Percentiles rank a stretch among this genome's conserved stretches.
These are phyloP conservation scores for Daedaleopsis sinensis DNA, from an alignment of 768 basidiomycete species.

Conservation along the genomic window DNA sequence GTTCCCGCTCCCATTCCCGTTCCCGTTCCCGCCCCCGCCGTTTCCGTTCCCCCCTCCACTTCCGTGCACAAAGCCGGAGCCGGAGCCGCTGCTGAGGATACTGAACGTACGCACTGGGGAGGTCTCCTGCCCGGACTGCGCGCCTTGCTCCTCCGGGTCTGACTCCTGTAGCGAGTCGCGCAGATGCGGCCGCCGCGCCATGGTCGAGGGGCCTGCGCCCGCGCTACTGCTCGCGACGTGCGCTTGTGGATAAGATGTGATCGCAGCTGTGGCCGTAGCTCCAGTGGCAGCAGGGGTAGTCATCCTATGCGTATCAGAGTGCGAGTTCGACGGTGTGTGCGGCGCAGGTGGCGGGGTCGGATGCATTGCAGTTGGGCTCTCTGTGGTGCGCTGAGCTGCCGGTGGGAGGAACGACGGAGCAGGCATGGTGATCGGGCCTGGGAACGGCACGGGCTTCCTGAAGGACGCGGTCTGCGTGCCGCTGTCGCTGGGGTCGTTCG, in stretches of 20 bases:
- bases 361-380: no score
- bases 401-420: background rate
- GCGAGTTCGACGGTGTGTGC: background rate
- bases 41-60: background rate
- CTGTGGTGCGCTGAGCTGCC: no score
- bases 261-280: no score
- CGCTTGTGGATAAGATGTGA: background rate
- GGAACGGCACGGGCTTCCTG: constrained; percentile 14
- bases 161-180: background rate
- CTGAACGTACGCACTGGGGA: background rate
- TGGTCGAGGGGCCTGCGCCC: background rate
- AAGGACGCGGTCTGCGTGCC: constrained; percentile 7
- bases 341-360: background rate
- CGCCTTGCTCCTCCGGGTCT: background rate
- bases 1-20: background rate
- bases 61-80: no score
- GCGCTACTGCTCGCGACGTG: background rate
- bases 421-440: constrained; percentile 10
- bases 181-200: background rate
- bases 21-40: background rate
- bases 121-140: background rate
- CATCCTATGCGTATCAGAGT: no score
- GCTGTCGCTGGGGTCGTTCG: no score
- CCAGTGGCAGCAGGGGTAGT: no score
- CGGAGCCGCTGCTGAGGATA: no score